Base-by-base conservation (phyloP, 257 asterid species). In the Solanum pennellii region DNA sequence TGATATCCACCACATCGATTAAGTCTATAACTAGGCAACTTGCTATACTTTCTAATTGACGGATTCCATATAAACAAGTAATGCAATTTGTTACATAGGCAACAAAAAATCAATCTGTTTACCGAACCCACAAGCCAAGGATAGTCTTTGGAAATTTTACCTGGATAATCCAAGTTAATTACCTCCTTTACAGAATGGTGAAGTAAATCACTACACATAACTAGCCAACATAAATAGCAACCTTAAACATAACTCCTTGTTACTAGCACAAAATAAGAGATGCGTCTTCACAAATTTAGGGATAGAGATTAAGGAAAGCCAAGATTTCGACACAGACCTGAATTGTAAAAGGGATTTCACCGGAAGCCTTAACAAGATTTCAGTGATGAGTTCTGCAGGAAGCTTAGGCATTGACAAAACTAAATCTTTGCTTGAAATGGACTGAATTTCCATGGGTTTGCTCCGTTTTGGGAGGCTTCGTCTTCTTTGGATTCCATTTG, bases 61-160 rank as follows among this genome's bases (percentile, higher is more conserved):
- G 98, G 96, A 85, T 93, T 93, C 93, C 92, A 92, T 44, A 94
- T 41, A 41, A 87, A 52, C 84, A 93, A 56, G 10, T 88, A 83
- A 33, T 88, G 65, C 82, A 93, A 80, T 23, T 94, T 95, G 83
- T 93, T 62, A 86, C 91, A 92, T 18, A 16, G 9, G 44, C 1
- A 31, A 71, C 14, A 71, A 8, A 8, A 71, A 71, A 71, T 16
- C 44, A 71, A 31, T 71, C 77, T 11, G 7, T 31, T 71, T 10
- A 71, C n/a, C 21, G 25, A 71, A 71, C 77, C 77, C 13, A 71
- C 77, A 16, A 71, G 7, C 77, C 25, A 16, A 71, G 77, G 77
- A 71, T 16, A 33, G 39, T 16, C 44, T 3, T 31, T 1, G 14
- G 14, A 13, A 15, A 16, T 71, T 71, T 31, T 33, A 71, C 44